Conservation (phyloP, 2,329 filamentous ascomycete genomes). For the Cytospora piceicola region DNA sequence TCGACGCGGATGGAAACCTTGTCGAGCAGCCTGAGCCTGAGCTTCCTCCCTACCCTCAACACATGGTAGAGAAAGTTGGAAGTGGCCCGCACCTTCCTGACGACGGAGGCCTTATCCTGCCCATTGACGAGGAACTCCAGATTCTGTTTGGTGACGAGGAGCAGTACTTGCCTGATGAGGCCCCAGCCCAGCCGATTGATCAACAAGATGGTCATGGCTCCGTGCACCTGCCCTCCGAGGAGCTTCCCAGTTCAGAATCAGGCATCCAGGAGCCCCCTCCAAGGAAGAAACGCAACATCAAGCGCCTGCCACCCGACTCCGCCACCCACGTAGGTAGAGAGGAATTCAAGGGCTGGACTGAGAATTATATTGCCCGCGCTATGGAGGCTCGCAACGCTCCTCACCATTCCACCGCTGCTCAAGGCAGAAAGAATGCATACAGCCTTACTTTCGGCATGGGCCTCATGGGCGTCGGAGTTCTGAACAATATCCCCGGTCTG, state of each 20-base stretch:
- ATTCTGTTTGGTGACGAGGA: constrained; percentile 44
- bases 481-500: constrained; percentile 37
- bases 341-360: constrained; percentile 47
- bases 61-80: constrained; percentile 13
- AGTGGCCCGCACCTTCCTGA: constrained; percentile 13
- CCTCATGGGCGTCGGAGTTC: constrained; percentile 43
- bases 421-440: constrained; percentile 49
- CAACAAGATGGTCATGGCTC: not conserved
- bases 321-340: constrained; percentile 42
- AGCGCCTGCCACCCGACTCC: constrained; percentile 37
- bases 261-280: constrained; percentile 8
- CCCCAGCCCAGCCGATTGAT: not conserved
- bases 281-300: constrained; percentile 35
- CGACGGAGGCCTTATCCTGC: constrained; percentile 23
- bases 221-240: constrained; percentile 20
- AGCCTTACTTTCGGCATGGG: constrained; percentile 46
- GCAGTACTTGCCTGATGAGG: constrained; percentile 34
- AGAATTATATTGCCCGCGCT: constrained; percentile 61
- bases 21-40: constrained; percentile 51
- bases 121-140: constrained; percentile 40
- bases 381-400: constrained; percentile 35
- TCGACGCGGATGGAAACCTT: constrained; percentile 57
- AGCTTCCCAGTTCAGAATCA: constrained; percentile 16
- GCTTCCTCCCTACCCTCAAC: constrained; percentile 46
- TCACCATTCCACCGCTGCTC: constrained; percentile 37